phyloP scores from a whole-genome alignment of 495 filamentous ascomycete genomes.

The Penicillium paxilli region DNA sequence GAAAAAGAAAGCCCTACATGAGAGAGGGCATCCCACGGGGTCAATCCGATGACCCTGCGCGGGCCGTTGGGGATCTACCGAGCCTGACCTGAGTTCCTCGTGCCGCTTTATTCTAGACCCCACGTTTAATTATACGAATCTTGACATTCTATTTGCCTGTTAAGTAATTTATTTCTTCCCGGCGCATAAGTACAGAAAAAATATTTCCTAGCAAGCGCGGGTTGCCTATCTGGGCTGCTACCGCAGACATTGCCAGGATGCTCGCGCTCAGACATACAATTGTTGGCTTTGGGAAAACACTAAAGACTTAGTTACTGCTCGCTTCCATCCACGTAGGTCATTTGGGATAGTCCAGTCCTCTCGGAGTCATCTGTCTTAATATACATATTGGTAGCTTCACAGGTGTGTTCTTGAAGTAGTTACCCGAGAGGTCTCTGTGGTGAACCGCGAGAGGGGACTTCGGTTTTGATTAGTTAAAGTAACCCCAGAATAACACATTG shows the following conservation, averaged over 20 bases:
- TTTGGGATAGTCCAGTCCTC: not conserved
- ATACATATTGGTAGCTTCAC: too few species aligned
- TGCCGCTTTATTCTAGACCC: not conserved
- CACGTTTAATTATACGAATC: not conserved
- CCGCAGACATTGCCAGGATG: not conserved
- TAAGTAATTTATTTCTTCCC: too few species aligned
- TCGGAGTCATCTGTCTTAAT: not conserved
- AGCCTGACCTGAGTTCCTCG: not conserved
- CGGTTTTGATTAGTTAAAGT: too few species aligned
- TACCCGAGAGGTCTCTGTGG: too few species aligned
- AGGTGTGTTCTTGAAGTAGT: not conserved
- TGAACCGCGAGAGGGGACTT: too few species aligned
- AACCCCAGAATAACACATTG: too few species aligned
- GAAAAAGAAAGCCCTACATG: not conserved
- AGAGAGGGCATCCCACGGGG: not conserved
- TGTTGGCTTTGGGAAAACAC: not conserved
- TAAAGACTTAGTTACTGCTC: not conserved
- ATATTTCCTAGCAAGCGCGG: slow-evolving; percentile 3
- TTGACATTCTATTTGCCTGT: too few species aligned
- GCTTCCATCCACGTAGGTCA: not conserved
- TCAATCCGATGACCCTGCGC: not conserved
- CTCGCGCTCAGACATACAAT: not conserved
- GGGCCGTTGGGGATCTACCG: not conserved
- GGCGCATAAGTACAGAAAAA: too few species aligned
- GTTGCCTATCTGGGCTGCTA: slow-evolving; percentile 9